phyloP scores from a whole-genome alignment of 495 filamentous ascomycete species.

The Hapsidospora chrysogenum region DNA sequence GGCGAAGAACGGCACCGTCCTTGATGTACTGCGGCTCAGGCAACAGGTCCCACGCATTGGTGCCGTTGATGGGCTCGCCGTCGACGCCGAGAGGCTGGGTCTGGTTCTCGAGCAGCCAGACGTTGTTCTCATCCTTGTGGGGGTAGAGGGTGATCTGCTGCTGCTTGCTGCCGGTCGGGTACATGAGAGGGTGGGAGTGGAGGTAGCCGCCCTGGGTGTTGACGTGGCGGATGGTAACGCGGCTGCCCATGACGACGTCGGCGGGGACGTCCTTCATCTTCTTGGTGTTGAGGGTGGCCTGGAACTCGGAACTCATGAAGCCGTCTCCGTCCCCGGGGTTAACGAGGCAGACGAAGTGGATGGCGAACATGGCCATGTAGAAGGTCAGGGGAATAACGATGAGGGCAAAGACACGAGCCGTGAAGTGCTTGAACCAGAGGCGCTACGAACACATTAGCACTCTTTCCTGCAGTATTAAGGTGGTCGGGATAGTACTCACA shows the following conservation, averaged over 20 bases:
- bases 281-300: slow-evolving; percentile 92
- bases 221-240: slow-evolving; percentile 71
- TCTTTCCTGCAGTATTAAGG: not conserved
- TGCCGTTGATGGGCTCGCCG: slow-evolving; percentile 60
- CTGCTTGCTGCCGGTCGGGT: slow-evolving; percentile 91
- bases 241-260: slow-evolving; percentile 78
- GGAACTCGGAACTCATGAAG: slow-evolving; percentile 99
- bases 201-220: slow-evolving; percentile 97
- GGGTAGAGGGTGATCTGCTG: slow-evolving; percentile 97
- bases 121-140: slow-evolving; percentile 97
- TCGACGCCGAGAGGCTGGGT: slow-evolving; percentile 71
- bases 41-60: slow-evolving; percentile 65
- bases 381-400: slow-evolving; percentile 80
- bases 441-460: slow-evolving; percentile 24
- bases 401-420: slow-evolving; percentile 79
- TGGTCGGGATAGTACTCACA: slow-evolving; percentile 18
- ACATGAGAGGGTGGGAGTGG: slow-evolving; percentile 95
- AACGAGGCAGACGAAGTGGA: slow-evolving; percentile 82
- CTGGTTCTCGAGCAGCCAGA: slow-evolving; percentile 86
- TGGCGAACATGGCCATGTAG: slow-evolving; percentile 89
- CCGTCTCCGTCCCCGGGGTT: slow-evolving; percentile 97
- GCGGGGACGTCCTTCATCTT: slow-evolving; percentile 88
- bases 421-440: slow-evolving; percentile 86
- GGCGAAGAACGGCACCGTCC: slow-evolving; percentile 61
- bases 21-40: slow-evolving; percentile 49